phyloP scores from a whole-genome alignment of 1,284 basidiomycete species.

The Cryptococcus neoformans region DNA sequence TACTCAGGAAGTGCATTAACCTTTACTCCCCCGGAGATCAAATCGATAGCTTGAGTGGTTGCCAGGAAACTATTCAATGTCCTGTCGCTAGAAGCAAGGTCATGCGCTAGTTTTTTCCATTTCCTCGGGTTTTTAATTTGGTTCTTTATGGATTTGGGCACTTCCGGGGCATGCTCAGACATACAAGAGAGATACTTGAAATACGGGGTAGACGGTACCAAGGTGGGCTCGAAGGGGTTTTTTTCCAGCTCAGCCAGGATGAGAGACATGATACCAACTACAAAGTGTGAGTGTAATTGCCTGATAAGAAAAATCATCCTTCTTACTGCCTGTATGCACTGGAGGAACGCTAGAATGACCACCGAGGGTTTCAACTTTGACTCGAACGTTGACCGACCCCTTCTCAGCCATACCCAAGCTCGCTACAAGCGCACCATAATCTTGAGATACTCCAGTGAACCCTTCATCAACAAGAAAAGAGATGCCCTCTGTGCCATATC shows the following conservation, averaged over 20 bases:
- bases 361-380: conserved; percentile 46
- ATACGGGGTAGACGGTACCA: conserved; percentile 47
- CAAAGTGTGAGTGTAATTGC: background rate
- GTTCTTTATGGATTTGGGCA: conserved; percentile 39
- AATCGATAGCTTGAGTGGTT: conserved; percentile 46
- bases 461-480: conserved; percentile 53
- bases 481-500: conserved; percentile 49
- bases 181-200: conserved; percentile 53
- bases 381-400: conserved; percentile 44
- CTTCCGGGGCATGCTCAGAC: conserved; percentile 49
- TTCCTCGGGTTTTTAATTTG: conserved; percentile 41
- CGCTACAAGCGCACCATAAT: conserved; percentile 46
- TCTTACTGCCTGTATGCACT: conserved; percentile 48
- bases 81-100: conserved; percentile 34
- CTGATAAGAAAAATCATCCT: background rate
- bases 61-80: conserved; percentile 44
- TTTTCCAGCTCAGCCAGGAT: conserved; percentile 44
- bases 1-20: conserved; percentile 50
- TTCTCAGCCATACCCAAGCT: conserved; percentile 53
- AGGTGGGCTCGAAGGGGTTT: conserved; percentile 40
- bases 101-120: conserved; percentile 49
- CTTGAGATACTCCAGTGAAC: conserved; percentile 44
- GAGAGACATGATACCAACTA: conserved; percentile 48
- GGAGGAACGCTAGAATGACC: conserved; percentile 49
- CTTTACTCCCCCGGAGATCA: conserved; percentile 49